These are phyloP conservation scores for Solanum tacnaense DNA, from an alignment of 257 asterid species.

Conservation along the genomic window DNA sequence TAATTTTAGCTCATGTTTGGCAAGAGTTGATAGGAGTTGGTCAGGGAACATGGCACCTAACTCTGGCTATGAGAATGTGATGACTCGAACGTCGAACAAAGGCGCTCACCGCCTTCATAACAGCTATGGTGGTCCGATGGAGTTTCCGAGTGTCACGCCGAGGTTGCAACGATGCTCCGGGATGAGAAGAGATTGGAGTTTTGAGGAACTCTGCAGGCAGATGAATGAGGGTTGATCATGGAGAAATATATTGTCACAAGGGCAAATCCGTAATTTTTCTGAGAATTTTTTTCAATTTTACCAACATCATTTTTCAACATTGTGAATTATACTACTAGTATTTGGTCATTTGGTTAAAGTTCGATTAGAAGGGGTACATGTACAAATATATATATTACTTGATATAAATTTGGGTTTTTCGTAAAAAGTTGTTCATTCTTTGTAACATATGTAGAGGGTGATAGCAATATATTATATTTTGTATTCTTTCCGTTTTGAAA, in stretches of 20 bases:
- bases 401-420: background rate
- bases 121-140: background rate
- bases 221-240: background rate
- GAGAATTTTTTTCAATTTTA: background rate
- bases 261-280: background rate
- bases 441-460: background rate
- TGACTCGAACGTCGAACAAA: background rate
- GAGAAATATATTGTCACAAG: background rate
- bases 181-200: conserved; percentile 48
- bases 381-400: background rate
- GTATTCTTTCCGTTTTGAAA: background rate
- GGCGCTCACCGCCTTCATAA: background rate
- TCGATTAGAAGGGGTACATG: background rate
- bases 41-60: conserved; percentile 24
- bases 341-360: background rate
- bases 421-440: background rate
- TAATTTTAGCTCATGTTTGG: conserved; percentile 1
- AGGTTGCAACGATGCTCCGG: conserved; percentile 31
- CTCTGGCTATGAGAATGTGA: background rate
- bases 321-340: background rate
- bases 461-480: background rate
- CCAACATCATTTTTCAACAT: background rate
- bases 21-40: conserved; percentile 27
- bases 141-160: conserved; percentile 9
- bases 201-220: conserved; percentile 16